Evolutionary conservation across 768 basidiomycete genomes (phyloP).

Genomic region (Phaeolepiota aurea): DNA sequence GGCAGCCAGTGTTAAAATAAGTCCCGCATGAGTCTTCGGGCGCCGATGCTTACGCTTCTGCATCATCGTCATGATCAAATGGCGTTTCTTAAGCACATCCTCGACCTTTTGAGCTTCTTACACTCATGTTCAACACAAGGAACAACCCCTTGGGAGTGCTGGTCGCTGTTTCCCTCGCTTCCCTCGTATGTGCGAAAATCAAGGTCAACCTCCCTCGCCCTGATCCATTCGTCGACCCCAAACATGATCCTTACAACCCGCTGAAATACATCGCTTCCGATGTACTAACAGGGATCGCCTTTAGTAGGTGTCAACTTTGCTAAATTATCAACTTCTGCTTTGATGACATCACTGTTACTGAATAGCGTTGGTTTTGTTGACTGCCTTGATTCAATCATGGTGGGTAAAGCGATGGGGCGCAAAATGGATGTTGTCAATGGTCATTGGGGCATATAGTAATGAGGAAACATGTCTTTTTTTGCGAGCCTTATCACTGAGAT

Average conservation of each 20-base stretch:
- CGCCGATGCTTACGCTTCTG: no score
- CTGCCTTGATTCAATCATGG: constrained; percentile 35
- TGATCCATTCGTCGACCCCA: constrained; percentile 40
- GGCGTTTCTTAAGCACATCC: no score
- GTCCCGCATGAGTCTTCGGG: no score
- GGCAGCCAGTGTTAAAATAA: no score
- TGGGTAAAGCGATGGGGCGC: constrained; percentile 36
- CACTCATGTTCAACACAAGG: no score
- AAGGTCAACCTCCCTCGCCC: constrained; percentile 10
- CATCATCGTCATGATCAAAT: no score
- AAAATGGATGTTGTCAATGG: constrained; percentile 54
- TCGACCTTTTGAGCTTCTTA: no score
- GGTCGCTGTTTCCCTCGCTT: constrained; percentile 1
- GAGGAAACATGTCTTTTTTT: no score
- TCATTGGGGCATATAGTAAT: constrained; percentile 52
- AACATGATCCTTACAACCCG: constrained; percentile 43
- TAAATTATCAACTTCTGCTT: neutral
- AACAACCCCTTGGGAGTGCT: no score
- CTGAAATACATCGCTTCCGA: constrained; percentile 50
- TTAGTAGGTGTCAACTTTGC: constrained; percentile 23
- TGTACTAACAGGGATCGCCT: constrained; percentile 39
- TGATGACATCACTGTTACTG: neutral
- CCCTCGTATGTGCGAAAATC: neutral
- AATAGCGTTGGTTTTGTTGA: constrained; percentile 26
- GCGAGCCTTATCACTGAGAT: no score